Base-by-base conservation (phyloP, 805 yeast genomes). In the Wickerhamiella bombiphila region DNA sequence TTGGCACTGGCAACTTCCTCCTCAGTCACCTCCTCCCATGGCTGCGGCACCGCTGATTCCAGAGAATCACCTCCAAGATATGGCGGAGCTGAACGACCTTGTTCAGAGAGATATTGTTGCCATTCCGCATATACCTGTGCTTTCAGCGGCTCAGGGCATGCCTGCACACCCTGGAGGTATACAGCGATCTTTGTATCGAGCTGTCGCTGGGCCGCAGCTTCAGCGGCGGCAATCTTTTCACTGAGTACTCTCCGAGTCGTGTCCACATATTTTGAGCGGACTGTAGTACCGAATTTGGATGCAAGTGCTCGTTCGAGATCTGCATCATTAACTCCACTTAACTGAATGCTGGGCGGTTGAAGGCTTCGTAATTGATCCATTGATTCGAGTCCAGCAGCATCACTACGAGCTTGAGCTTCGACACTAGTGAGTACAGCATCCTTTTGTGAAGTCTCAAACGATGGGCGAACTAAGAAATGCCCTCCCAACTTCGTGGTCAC, bases 111-210 rank as follows among this genome's bases (percentile, higher is more conserved):
- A 34, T 52, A 50, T 32, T 42, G 47, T 35, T 43, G 43, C 47
- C 54, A 50, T 26, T 53, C 54, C 4, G 45, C 42, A 22, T 39
- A 36, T 13, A 48, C 38, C 4, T 33, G 37, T 3, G 21, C 15
- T 21, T 29, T 35, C 1, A 38, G 38, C 24, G 38, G 38, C 28
- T 37, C 40, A 15, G 31, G 34, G 13, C 7, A 8, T 22, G 13
- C 33, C 18, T 42, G 36, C 6, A 46, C 37, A 16, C 50, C 58
- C 15, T 41, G 40, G 18, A 50, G 36, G 33, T 54, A 54, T 2
- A 48, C 46, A 5, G 36, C 21, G 17, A 51, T 33, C 36, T 49
- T 49, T 13, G 41, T 29, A 4, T 35, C 40, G 13, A 35, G 38
- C 28, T 21, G 29, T 24, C 16, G n/a, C 20, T 25, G 38, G 3